phyloP scores from a whole-genome alignment of 2,329 filamentous ascomycete species.

The Diaporthe destruens region DNA sequence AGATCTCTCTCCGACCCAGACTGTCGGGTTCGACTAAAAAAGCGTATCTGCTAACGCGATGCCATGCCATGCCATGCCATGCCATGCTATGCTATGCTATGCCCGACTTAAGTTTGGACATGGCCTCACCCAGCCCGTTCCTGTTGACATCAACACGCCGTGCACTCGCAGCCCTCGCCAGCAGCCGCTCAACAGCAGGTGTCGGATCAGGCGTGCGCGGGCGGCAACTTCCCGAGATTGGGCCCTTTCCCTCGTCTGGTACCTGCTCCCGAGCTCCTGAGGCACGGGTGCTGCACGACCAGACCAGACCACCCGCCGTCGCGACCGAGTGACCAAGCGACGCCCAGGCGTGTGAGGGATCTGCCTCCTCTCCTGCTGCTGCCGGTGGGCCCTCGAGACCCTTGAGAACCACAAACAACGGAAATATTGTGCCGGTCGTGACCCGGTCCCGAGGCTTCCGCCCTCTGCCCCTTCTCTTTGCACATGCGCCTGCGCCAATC shows the following conservation, averaged over 20 bases:
- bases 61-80: slow-evolving; percentile 31
- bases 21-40: slow-evolving; percentile 56
- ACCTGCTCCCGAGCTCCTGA: slow-evolving; percentile 14
- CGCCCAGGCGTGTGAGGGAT: slow-evolving; percentile 9
- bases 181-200: slow-evolving; percentile 5
- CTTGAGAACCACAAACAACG: slow-evolving; percentile 20
- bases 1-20: slow-evolving; percentile 56
- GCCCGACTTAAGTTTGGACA: slow-evolving; percentile 19
- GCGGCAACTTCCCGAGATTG: slow-evolving; percentile 15
- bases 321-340: neutral
- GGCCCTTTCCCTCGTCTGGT: neutral
- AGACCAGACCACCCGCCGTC: neutral
- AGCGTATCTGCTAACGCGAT: slow-evolving; percentile 46
- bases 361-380: slow-evolving; percentile 16
- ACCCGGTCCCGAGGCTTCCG: slow-evolving; percentile 37
- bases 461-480: slow-evolving; percentile 15
- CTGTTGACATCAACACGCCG: neutral
- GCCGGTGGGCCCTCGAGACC: neutral
- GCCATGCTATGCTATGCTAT: slow-evolving; percentile 24
- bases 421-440: slow-evolving; percentile 35
- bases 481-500: slow-evolving; percentile 24
- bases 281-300: slow-evolving; percentile 15
- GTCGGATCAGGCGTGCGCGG: neutral
- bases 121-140: slow-evolving; percentile 9
- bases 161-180: neutral